Evolutionary conservation across 495 filamentous ascomycete genomes (phyloP).

Genomic region (Aspergillus campestris): DNA sequence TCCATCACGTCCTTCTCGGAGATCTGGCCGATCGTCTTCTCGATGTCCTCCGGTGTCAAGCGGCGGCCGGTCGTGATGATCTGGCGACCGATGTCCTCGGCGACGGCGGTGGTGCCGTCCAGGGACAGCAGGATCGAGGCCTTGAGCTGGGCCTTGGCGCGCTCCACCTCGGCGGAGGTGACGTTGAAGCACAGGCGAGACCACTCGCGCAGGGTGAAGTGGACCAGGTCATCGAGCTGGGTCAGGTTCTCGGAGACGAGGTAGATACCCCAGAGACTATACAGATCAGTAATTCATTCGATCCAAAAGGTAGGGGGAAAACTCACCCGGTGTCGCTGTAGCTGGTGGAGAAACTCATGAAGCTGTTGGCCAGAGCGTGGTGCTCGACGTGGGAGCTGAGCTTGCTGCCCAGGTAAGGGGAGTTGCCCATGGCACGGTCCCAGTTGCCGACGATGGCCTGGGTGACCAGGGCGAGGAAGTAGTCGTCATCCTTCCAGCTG

Average conservation of each 20-base stretch:
- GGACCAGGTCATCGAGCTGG: constrained; percentile 84
- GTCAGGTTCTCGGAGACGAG: constrained; percentile 84
- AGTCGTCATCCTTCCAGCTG: constrained; percentile 97
- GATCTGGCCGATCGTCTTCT: constrained; percentile 76
- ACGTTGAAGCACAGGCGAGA: constrained; percentile 82
- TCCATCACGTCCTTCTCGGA: constrained; percentile 96
- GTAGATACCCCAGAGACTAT: constrained; percentile 98
- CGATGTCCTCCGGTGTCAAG: constrained; percentile 86
- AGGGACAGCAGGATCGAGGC: constrained; percentile 94
- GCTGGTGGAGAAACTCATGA: constrained; percentile 99
- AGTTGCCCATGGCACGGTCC: constrained; percentile 97
- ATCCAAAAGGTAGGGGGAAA: constrained; percentile 5
- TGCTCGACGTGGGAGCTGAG: constrained; percentile 88
- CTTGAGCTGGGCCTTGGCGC: constrained; percentile 98
- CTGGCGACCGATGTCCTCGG: constrained; percentile 97
- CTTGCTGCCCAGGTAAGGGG: constrained; percentile 93
- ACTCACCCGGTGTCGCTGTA: constrained; percentile 97
- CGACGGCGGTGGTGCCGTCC: constrained; percentile 92
- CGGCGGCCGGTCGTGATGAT: constrained; percentile 94
- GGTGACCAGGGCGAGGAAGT: constrained; percentile 95
- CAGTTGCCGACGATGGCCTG: constrained; percentile 99
- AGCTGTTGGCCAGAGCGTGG: constrained; percentile 93
- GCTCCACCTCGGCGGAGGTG: constrained; percentile 84
- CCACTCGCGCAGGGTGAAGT: constrained; percentile 99
- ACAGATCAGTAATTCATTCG: constrained; percentile 6